A percentile compares a stretch with the other conserved stretches of the same genome.
Evolutionary conservation across 805 yeast species (phyloP).

Genomic region (Metschnikowia gelsemii): DNA sequence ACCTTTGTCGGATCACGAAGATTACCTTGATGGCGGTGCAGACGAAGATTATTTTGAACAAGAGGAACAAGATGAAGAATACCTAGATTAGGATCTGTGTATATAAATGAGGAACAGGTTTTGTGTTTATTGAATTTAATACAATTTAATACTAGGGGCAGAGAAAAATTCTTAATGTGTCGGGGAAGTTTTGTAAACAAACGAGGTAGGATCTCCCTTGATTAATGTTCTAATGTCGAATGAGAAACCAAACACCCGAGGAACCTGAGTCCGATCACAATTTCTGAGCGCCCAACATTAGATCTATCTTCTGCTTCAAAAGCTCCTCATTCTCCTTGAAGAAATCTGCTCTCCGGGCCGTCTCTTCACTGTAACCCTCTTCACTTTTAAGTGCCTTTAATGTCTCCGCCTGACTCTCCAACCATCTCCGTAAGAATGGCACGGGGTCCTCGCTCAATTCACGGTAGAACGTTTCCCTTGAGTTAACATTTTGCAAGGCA

Average conservation of each 20-base stretch:
- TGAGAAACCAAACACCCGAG: not conserved
- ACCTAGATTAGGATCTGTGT: slow-evolving; percentile 3
- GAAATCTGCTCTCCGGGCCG: slow-evolving; percentile 79
- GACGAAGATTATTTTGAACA: slow-evolving; percentile 17
- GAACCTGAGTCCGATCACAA: slow-evolving; percentile 6
- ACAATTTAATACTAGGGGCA: not conserved
- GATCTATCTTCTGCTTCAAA: slow-evolving; percentile 73
- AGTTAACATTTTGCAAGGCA: slow-evolving; percentile 52
- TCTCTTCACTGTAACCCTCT: slow-evolving; percentile 84
- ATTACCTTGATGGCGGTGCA: slow-evolving; percentile 9
- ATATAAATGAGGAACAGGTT: not conserved
- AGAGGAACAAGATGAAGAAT: slow-evolving; percentile 18
- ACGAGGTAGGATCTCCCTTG: too few species aligned
- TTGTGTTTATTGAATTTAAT: not conserved
- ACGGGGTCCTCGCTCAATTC: slow-evolving; percentile 77
- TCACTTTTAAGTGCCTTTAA: slow-evolving; percentile 86
- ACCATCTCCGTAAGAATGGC: slow-evolving; percentile 67
- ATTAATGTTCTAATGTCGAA: not conserved
- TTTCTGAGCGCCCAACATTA: slow-evolving; percentile 56
- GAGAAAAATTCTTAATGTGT: not conserved
- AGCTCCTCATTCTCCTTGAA: slow-evolving; percentile 65
- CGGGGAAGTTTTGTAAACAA: too few species aligned
- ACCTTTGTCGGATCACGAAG: slow-evolving; percentile 7
- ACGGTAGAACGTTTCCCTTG: slow-evolving; percentile 76
- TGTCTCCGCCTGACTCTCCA: slow-evolving; percentile 78